A percentile compares a stretch with the other conserved stretches of the same genome.
Conservation (phyloP, 116 monocot species). For the Papilionanthe hybrid region DNA sequence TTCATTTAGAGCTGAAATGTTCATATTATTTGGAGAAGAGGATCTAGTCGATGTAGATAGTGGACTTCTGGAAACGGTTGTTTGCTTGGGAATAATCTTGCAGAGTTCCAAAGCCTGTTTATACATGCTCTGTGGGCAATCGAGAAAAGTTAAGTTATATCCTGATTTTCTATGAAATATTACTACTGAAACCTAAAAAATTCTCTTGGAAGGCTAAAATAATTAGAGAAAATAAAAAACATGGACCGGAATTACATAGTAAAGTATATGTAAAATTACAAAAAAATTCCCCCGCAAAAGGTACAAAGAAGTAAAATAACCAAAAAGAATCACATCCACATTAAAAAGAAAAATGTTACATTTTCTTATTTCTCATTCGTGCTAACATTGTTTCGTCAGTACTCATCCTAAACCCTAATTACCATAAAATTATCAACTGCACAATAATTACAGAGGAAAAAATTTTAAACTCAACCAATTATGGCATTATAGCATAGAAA, state of each 20-base stretch:
- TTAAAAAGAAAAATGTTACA: background rate
- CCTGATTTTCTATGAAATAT: background rate
- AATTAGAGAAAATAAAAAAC: background rate
- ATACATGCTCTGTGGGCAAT: conserved; percentile 60
- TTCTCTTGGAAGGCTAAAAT: background rate
- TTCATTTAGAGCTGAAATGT: conserved; percentile 66
- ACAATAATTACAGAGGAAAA: background rate
- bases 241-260: background rate
- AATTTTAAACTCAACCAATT: background rate
- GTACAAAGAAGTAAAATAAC: too few species aligned
- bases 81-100: conserved; percentile 76
- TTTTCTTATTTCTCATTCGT: too few species aligned
- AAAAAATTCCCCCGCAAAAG: background rate
- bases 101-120: conserved; percentile 85
- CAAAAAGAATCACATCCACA: background rate
- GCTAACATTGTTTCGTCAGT: too few species aligned
- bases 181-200: background rate
- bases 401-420: background rate
- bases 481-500: background rate
- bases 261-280: background rate
- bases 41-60: conserved; percentile 63
- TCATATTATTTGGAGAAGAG: conserved; percentile 83
- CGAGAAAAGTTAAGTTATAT: background rate
- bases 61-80: conserved; percentile 51
- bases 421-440: background rate